Evolutionary conservation across 1,284 basidiomycete genomes (phyloP).

Genomic region (Exobasidium cylindrosporum): DNA sequence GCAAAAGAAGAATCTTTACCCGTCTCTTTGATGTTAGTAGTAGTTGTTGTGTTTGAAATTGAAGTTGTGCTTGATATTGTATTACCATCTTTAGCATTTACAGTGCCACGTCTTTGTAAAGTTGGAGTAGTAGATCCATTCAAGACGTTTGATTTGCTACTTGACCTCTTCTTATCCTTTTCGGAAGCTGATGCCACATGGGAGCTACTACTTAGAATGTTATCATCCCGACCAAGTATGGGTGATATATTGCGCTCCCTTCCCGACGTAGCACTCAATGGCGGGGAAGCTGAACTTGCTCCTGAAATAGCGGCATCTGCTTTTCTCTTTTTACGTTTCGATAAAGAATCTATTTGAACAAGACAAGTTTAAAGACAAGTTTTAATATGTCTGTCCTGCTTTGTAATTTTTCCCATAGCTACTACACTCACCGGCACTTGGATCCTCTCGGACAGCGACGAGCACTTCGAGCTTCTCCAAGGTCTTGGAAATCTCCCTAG

Average conservation of each 20-base stretch:
- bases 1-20: not conserved
- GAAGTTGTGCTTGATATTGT: not conserved
- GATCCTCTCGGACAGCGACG: slow-evolving; percentile 8
- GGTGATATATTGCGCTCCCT: slow-evolving; percentile 6
- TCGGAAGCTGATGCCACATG: not conserved
- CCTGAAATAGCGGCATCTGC: not conserved
- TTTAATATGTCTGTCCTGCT: too few species aligned
- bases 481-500: not conserved
- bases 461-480: slow-evolving; percentile 8
- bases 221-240: not conserved
- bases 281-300: not conserved
- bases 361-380: too few species aligned
- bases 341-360: not conserved
- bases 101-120: not conserved
- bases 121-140: slow-evolving; percentile 1
- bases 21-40: not conserved
- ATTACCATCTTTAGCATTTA: not conserved
- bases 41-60: not conserved
- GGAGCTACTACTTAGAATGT: not conserved
- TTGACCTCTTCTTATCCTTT: slow-evolving; percentile 3
- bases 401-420: too few species aligned
- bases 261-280: not conserved
- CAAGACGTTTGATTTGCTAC: slow-evolving; percentile 11
- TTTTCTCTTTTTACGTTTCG: slow-evolving; percentile 5
- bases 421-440: not conserved